These are phyloP conservation scores for Acacia concinna DNA, from an alignment of 331 rosid species.

Conservation along the genomic window DNA sequence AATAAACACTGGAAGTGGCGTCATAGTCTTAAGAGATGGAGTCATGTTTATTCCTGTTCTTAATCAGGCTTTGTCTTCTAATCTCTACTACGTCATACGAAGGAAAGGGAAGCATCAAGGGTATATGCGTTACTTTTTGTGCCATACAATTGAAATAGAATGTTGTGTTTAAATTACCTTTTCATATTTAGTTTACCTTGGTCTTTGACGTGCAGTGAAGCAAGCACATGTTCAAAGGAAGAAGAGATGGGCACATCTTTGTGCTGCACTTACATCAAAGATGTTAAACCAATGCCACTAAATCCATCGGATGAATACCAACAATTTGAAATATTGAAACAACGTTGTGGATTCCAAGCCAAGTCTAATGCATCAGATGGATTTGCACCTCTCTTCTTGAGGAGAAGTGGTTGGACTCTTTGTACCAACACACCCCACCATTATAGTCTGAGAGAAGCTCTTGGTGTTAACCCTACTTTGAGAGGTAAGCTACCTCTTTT, in stretches of 20 bases:
- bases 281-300: conserved; percentile 29
- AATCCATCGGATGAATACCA: conserved; percentile 42
- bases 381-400: conserved; percentile 44
- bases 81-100: conserved; percentile 39
- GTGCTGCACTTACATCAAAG: conserved; percentile 33
- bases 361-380: conserved; percentile 39
- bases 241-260: conserved; percentile 32
- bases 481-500: background rate
- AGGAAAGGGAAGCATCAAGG: conserved; percentile 46
- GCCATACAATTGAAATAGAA: background rate
- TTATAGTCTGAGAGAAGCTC: background rate
- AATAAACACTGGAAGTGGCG: background rate
- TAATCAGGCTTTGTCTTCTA: conserved; percentile 12
- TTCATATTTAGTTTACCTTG: no score
- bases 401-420: conserved; percentile 40
- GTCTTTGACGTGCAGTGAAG: conserved; percentile 33
- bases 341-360: conserved; percentile 38
- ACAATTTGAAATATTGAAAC: conserved; percentile 39
- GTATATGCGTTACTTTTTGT: conserved; percentile 11
- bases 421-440: background rate
- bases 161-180: no score
- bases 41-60: background rate
- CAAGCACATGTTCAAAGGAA: conserved; percentile 41
- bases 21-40: background rate
- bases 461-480: background rate